A percentile compares a stretch with the other conserved stretches of the same genome.
phyloP scores from a whole-genome alignment of 306 rosid genomes.

The Castanea sativa region DNA sequence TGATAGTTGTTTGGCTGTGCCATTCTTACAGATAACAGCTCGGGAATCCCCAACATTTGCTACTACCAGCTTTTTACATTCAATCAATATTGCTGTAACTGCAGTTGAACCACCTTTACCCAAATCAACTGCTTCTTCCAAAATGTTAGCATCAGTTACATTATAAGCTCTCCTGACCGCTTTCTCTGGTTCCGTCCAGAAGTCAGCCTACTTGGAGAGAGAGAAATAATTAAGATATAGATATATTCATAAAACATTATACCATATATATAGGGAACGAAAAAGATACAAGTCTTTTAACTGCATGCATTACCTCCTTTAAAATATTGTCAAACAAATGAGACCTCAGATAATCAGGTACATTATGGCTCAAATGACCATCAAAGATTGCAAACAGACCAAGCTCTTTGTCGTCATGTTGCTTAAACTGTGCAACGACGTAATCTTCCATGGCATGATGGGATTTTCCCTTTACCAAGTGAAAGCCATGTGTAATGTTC shows the following conservation, averaged over 20 bases:
- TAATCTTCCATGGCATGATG: slow-evolving; percentile 90
- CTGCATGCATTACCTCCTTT: slow-evolving; percentile 56
- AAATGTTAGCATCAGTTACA: slow-evolving; percentile 66
- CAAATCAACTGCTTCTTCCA: slow-evolving; percentile 66
- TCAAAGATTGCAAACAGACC: slow-evolving; percentile 95
- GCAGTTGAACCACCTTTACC: slow-evolving; percentile 98
- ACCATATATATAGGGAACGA: not conserved
- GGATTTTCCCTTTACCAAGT: slow-evolving; percentile 83
- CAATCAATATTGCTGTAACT: slow-evolving; percentile 86
- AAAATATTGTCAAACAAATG: slow-evolving; percentile 79
- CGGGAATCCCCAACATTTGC: slow-evolving; percentile 96
- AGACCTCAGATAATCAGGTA: slow-evolving; percentile 67
- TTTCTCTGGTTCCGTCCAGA: slow-evolving; percentile 65
- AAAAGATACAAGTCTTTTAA: not conserved
- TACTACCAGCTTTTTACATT: slow-evolving; percentile 72
- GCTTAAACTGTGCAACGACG: slow-evolving; percentile 77
- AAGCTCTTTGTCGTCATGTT: slow-evolving; percentile 66
- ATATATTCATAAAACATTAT: not conserved
- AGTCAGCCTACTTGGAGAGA: slow-evolving; percentile 51
- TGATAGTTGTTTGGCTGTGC: slow-evolving; percentile 69
- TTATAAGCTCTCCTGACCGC: slow-evolving; percentile 76
- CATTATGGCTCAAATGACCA: slow-evolving; percentile 84
- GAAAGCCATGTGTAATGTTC: slow-evolving; percentile 75
- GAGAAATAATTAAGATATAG: not conserved
- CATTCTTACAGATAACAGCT: slow-evolving; percentile 69